A percentile compares a stretch with the other conserved stretches of the same genome.
Evolutionary conservation across 305 asterid species (phyloP).

Genomic region (Caryopteris hybrid): DNA sequence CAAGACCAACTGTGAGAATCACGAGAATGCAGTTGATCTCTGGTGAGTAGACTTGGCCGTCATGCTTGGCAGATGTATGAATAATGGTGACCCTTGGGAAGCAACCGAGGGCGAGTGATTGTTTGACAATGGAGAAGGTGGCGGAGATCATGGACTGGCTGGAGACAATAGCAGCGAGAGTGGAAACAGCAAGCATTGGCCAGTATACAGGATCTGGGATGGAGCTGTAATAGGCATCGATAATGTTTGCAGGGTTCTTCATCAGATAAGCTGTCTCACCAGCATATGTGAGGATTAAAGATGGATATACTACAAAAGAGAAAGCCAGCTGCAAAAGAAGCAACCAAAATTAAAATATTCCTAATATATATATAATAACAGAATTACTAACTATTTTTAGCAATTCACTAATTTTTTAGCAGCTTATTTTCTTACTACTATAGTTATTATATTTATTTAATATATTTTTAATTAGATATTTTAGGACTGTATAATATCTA

Average conservation of each 20-base stretch:
- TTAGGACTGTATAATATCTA: no score
- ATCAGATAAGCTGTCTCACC: slow-evolving; percentile 46
- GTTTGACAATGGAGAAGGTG: slow-evolving; percentile 43
- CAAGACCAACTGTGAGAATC: slow-evolving; percentile 35
- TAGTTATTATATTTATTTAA: no score
- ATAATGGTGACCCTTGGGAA: slow-evolving; percentile 37
- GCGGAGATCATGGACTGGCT: slow-evolving; percentile 53
- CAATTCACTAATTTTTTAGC: no score
- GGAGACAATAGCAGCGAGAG: slow-evolving; percentile 41
- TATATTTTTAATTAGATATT: no score
- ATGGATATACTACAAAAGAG: slow-evolving; percentile 41
- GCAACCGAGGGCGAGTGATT: slow-evolving; percentile 38
- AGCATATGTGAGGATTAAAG: slow-evolving; percentile 36
- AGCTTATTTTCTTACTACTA: no score
- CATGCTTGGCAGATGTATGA: slow-evolving; percentile 41
- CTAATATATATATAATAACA: no score
- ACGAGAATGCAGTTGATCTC: slow-evolving; percentile 35
- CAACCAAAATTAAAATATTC: no score
- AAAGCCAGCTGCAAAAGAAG: slow-evolving; percentile 43
- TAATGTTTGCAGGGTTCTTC: slow-evolving; percentile 36
- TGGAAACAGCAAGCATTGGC: slow-evolving; percentile 47
- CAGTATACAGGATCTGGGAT: slow-evolving; percentile 37
- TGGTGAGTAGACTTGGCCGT: slow-evolving; percentile 40
- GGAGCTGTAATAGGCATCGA: slow-evolving; percentile 42
- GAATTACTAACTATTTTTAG: no score